Evolutionary conservation across 148 eudicot species (phyloP), one percentile per base, ranked within the genome.

Genomic region (Amaranthus hypochondriacus): DNA sequence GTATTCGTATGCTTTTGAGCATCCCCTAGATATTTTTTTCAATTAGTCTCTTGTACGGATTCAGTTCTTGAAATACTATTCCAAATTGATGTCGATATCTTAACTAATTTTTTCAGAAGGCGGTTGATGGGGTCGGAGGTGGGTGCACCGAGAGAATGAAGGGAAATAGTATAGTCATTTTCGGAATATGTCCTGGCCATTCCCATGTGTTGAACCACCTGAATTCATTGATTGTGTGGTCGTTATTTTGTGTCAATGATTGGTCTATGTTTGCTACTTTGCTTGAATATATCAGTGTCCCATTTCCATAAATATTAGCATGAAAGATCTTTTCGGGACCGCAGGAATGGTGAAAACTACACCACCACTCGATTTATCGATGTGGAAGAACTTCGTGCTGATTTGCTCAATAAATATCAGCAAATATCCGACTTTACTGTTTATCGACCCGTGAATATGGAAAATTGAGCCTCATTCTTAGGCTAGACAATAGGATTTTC

Each of bases 1-100:
- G 66, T 42, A 11, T 62, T 59, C 46, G 66, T 50, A 50, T 65
- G 72, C 62, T 78, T 66, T 66, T 52, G 58, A 72, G 67, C 68
- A 56, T 57, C 55, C 4, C 18, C 59, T 72, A 60, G 51, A 72
- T 77, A 57, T 66, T 70, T 14, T 39, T 8, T 49, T 9, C 28
- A 46, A 54, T 3, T 12, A 51, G 2, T 56, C 14, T 13, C 52
- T 15, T 43, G 15, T 3, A 4, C 55, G 54, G 39, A 28, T 28
- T 28, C 39, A 28, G 39, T 28, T 28, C 1, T 28, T 28, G 4
- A 65, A 47, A n/a, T 11, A 47, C 46, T 11, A 8, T 39, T 9
- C 4, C 42, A 53, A n/a, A 55, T 13, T 56, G 62, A 70, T 9
- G 62, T 7, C 7, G n/a, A 56, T 70, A 52, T 48, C 44, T 5